Percentiles rank a stretch among this genome's conserved stretches.
Evolutionary conservation across 352 stramenopile species (phyloP).

Genomic region (Pythium chondricola): DNA sequence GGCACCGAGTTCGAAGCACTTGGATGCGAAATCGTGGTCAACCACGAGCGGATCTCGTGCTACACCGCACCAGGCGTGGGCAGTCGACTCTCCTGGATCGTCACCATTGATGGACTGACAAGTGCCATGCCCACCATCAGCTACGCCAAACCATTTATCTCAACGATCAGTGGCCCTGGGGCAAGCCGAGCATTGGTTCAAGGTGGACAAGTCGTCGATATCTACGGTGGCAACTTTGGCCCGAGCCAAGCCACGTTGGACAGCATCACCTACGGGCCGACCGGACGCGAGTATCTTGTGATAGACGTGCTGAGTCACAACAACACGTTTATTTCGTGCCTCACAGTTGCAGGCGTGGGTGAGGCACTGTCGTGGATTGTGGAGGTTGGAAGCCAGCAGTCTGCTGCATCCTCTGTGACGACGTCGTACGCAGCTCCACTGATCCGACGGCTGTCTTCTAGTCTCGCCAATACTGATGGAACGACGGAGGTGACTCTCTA

Average conservation of each 20-base stretch:
- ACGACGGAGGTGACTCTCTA: conserved; percentile 38
- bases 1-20: conserved; percentile 35
- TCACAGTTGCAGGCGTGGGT: conserved; percentile 40
- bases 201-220: conserved; percentile 33
- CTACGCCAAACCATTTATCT: conserved; percentile 46
- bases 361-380: conserved; percentile 49
- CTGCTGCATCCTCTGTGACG: conserved; percentile 21
- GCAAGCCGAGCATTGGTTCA: conserved; percentile 22
- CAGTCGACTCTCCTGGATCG: conserved; percentile 43
- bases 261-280: conserved; percentile 49
- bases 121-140: conserved; percentile 51
- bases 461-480: conserved; percentile 28
- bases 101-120: conserved; percentile 42
- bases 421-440: conserved; percentile 47
- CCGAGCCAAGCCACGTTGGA: conserved; percentile 33
- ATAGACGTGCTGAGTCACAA: conserved; percentile 36
- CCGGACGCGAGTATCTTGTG: conserved; percentile 44
- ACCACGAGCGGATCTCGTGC: conserved; percentile 46
- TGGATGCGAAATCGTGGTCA: conserved; percentile 37
- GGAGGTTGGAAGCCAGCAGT: conserved; percentile 47
- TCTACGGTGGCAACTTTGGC: conserved; percentile 58
- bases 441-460: conserved; percentile 14
- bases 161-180: conserved; percentile 27
- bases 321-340: conserved; percentile 48
- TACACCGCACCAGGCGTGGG: conserved; percentile 41